Evolutionary conservation across 2,329 filamentous ascomycete genomes (phyloP).

Genomic region (Pseudogymnoascus sp.): DNA sequence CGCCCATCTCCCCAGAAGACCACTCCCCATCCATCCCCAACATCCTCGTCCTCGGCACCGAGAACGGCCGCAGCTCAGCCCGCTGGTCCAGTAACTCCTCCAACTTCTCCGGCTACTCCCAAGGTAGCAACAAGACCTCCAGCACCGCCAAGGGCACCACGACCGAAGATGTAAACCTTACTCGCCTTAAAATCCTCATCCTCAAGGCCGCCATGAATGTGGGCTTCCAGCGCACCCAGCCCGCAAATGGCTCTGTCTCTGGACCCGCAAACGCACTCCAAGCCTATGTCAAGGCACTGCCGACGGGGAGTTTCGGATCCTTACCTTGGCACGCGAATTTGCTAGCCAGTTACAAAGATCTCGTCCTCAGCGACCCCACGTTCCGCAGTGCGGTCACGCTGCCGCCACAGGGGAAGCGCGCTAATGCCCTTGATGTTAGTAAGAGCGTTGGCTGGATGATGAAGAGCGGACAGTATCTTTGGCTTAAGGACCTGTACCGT

Average conservation of each 20-base stretch:
- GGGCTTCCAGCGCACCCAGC: slow-evolving; percentile 58
- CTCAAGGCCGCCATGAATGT: slow-evolving; percentile 80
- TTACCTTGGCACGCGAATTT: slow-evolving; percentile 61
- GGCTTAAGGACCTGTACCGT: slow-evolving; percentile 73
- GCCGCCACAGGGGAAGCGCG: slow-evolving; percentile 48
- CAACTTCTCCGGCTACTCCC: slow-evolving; percentile 71
- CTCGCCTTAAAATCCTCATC: slow-evolving; percentile 69
- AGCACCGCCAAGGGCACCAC: slow-evolving; percentile 67
- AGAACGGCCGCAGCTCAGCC: slow-evolving; percentile 50
- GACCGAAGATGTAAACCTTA: slow-evolving; percentile 67
- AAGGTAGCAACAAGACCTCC: slow-evolving; percentile 55
- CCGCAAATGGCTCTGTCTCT: slow-evolving; percentile 29
- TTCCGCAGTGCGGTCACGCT: slow-evolving; percentile 49
- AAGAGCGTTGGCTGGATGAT: slow-evolving; percentile 72
- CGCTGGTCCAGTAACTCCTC: slow-evolving; percentile 78
- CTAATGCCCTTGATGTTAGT: slow-evolving; percentile 67
- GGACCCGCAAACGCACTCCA: slow-evolving; percentile 46
- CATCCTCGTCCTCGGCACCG: slow-evolving; percentile 76
- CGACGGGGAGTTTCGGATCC: slow-evolving; percentile 69
- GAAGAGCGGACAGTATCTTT: slow-evolving; percentile 63
- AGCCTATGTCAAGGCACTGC: slow-evolving; percentile 67
- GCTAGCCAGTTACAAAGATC: slow-evolving; percentile 70
- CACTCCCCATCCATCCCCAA: slow-evolving; percentile 70
- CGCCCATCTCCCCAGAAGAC: slow-evolving; percentile 72
- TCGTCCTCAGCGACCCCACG: slow-evolving; percentile 65